A percentile compares a stretch with the other conserved stretches of the same genome.
Evolutionary conservation across 1,139 yeast species (phyloP).

Genomic region (Wickerhamomyces sp.): DNA sequence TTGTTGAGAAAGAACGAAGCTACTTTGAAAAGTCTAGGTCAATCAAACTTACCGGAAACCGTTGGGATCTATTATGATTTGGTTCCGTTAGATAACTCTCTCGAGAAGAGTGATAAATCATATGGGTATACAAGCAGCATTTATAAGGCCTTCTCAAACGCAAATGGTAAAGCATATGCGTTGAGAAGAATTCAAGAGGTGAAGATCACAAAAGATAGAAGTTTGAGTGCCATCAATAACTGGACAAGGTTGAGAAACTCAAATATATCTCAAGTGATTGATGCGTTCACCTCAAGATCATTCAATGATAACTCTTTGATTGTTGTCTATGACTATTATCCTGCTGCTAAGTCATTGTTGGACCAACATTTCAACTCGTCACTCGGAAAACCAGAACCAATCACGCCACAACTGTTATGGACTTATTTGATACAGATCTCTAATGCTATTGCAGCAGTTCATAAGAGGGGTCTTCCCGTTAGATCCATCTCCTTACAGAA

Average conservation of each 20-base stretch:
- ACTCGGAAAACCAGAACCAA: conserved; percentile 30
- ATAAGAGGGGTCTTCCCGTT: conserved; percentile 56
- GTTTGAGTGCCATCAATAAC: conserved; percentile 41
- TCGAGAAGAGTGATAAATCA: conserved; percentile 46
- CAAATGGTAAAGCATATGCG: conserved; percentile 74
- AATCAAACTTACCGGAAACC: conserved; percentile 63
- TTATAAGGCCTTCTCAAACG: conserved; percentile 76
- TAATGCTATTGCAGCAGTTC: conserved; percentile 61
- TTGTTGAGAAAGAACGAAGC: conserved; percentile 78
- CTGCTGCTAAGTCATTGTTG: conserved; percentile 53
- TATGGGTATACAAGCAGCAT: conserved; percentile 61
- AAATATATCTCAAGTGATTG: conserved; percentile 63
- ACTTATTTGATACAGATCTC: conserved; percentile 66
- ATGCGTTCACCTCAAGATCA: conserved; percentile 83
- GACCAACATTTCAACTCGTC: conserved; percentile 45
- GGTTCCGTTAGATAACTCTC: conserved; percentile 69
- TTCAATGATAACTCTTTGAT: conserved; percentile 73
- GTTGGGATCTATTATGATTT: conserved; percentile 83
- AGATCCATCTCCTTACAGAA: conserved; percentile 62
- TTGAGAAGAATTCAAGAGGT: conserved; percentile 70
- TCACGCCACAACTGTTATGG: conserved; percentile 73
- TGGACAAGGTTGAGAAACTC: conserved; percentile 52
- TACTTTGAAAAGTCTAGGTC: conserved; percentile 61
- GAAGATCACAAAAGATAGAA: conserved; percentile 54
- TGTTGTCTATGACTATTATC: conserved; percentile 65